Conservation (phyloP, 2,329 filamentous ascomycete genomes). For the Penicillium sp. region DNA sequence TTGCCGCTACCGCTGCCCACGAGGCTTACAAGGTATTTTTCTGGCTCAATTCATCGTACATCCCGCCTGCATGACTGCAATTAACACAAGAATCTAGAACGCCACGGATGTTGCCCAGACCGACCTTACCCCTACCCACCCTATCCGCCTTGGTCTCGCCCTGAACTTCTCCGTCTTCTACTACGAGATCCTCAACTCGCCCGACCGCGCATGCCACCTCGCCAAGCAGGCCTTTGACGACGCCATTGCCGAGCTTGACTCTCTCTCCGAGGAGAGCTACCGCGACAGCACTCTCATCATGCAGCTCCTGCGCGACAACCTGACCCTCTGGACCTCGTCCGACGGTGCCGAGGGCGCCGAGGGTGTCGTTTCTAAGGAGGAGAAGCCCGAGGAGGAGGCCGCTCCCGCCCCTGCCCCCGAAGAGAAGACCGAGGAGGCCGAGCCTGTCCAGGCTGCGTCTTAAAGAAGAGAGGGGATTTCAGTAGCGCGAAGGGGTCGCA, state of each 20-base stretch:
- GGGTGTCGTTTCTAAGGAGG: slow-evolving; percentile 62
- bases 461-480: slow-evolving; percentile 22
- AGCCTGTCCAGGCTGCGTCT: slow-evolving; percentile 38
- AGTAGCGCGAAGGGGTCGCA: slow-evolving; percentile 13
- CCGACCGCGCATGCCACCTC: slow-evolving; percentile 95
- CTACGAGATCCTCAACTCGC: slow-evolving; percentile 99
- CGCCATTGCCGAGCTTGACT: slow-evolving; percentile 98
- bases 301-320: slow-evolving; percentile 97
- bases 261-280: slow-evolving; percentile 96
- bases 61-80: neutral
- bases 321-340: slow-evolving; percentile 96
- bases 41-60: neutral
- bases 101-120: slow-evolving; percentile 98
- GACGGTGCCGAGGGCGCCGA: slow-evolving; percentile 71
- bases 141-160: slow-evolving; percentile 94
- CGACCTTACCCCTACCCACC: slow-evolving; percentile 95
- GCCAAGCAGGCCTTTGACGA: slow-evolving; percentile 99
- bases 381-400: slow-evolving; percentile 54
- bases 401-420: slow-evolving; percentile 46
- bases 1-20: slow-evolving; percentile 87
- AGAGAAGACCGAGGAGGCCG: slow-evolving; percentile 44
- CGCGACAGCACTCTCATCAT: slow-evolving; percentile 99
- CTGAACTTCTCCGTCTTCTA: slow-evolving; percentile 99
- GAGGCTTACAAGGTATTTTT: slow-evolving; percentile 91
- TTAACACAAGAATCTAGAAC: slow-evolving; percentile 54